Base-by-base conservation (phyloP, 2,329 filamentous ascomycete species). In the Colletotrichum graminicola region DNA sequence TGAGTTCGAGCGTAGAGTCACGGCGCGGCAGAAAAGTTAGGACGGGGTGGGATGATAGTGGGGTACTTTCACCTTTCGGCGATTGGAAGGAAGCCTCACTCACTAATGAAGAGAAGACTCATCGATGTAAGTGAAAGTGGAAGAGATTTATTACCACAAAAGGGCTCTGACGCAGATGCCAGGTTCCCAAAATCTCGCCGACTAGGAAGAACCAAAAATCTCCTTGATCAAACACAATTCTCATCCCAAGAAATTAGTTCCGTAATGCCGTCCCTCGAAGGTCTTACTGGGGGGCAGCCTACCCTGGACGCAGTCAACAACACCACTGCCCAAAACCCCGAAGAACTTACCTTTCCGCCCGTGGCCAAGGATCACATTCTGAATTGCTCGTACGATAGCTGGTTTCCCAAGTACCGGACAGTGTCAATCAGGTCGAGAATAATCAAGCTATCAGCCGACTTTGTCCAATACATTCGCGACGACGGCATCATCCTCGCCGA, bases 331-430 rank as follows among this genome's bases (percentile, higher is more conserved):
- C 66, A 62, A 29, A 74, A 71, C 45, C 73, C 76, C 21, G 73
- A 65, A 56, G 67, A 75, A 69, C 84, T 94, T 23, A 89, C 89
- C 26, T 98, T 99, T 78, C 93, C 94, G 26, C 94, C 94, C 1
- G 89, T 97, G 68, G 94, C 91, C 41, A 93, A 91, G 78, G 89
- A 92, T 57, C 95, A 99, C 78, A 97, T 99, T 73, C 85, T 97
- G 66, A 93, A 98, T 82, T 99, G 95, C 83, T 97, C 96, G 52
- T 98, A 97, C 81, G 93, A 97, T 79, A 89, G 88, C 72, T 99
- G 96, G 96, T 94, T 97, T 77, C 90, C 93, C 59, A 91, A 89
- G 87, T 94, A 83, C 62, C 92, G 93, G 71, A 85, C 89, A 10
- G 88, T 93, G 59, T 94, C 94, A 43, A 93, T 97, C 54, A 96